These are phyloP conservation scores for Amniculicola lignicola DNA, from an alignment of 495 filamentous ascomycete species.

Conservation along the genomic window DNA sequence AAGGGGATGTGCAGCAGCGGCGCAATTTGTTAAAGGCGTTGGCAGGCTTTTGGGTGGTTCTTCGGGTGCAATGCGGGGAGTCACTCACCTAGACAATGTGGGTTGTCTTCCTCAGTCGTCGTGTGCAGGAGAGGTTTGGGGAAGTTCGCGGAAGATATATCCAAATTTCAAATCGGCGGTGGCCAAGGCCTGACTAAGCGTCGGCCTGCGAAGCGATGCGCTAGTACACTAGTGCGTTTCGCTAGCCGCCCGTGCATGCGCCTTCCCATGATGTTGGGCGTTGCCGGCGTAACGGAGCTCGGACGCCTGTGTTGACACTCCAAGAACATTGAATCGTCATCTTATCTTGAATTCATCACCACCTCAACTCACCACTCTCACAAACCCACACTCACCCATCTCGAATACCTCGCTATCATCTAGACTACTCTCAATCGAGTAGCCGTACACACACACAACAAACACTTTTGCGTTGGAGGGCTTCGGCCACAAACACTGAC, in stretches of 20 bases:
- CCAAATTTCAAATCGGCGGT: no score
- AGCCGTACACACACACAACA: conserved; percentile 3
- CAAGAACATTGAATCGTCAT: conserved; percentile 4
- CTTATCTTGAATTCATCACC: background rate
- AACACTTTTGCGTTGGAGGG: conserved; percentile 12
- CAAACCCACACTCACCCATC: conserved; percentile 2
- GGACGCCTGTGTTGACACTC: conserved; percentile 8
- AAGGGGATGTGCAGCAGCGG: background rate
- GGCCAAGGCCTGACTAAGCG: no score
- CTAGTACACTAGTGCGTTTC: no score
- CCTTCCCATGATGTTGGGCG: no score
- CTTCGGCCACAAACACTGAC: conserved; percentile 30
- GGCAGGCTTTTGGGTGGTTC: background rate
- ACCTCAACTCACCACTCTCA: conserved; percentile 6
- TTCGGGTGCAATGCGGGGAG: background rate
- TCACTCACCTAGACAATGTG: conserved; percentile 36
- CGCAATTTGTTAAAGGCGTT: background rate
- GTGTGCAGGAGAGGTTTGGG: conserved; percentile 22
- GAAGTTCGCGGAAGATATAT: no score
- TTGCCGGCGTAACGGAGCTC: conserved; percentile 23
- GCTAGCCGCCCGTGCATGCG: no score
- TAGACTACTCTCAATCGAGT: conserved; percentile 1
- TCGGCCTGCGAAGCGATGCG: no score
- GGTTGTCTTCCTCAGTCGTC: conserved; percentile 42
- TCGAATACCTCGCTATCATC: background rate